Base-by-base conservation (phyloP, 2,329 filamentous ascomycete genomes). In the Dactylellina parvicollis region DNA sequence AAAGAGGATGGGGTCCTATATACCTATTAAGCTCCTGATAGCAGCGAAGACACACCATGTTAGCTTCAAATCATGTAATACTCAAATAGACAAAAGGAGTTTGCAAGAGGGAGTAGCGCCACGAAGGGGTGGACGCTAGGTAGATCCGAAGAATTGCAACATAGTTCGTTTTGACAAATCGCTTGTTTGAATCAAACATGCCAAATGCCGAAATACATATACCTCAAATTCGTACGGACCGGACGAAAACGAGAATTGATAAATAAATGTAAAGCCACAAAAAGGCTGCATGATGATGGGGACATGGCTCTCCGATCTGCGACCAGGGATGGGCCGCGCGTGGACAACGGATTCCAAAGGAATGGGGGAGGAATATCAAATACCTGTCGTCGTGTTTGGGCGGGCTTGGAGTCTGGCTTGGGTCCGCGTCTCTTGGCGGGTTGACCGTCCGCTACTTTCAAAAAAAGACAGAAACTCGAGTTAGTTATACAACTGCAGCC, bases 401-500 rank as follows among this genome's bases (percentile, higher is more conserved):
- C 94, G 16, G 95, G 95, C 80, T 96, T 97, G 83, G 91, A 96
- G 80, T 98, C 95, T 18, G 95, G 95, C 80, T 98, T 98, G 0
- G 95, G 95, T 0, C 95, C 95, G 81, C 95, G 88, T 76, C 92
- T 88, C 82, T 98, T 99, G 1, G 92, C 88, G 7, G 90, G 85
- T 79, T 95, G 90, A 47, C 92, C 93, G 83, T 96, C 93, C 90
- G 38, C 42, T 28, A 14, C n/a, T n/a, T 8, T 8, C 20, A 44
- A 18, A 22, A 7, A 46, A 46, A 50, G 20, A 56, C 20, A 32
- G 12, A 28, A 32, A 64, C 44, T 22, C 18, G 49, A 22, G 52
- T 24, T 28, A 52, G 42, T 8, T 10, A 32, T 44, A 55, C 54
- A 55, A 73, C 38, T 62, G 3, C 8, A 70, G 28, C 56, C 49